These are phyloP conservation scores for Medicago truncatula DNA, from an alignment of 306 rosid species.

Conservation along the genomic window MtrunA17r5.0-ANR NC_053045.1:11614501-11615000, in stretches of 20 bases:
- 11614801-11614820: too few species aligned
- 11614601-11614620: constrained; percentile 50
- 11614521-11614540: constrained; percentile 51
- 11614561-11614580: constrained; percentile 62
- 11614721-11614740: neutral
- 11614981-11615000: constrained; percentile 75
- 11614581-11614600: constrained; percentile 57
- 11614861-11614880: neutral
- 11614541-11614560: constrained; percentile 62
- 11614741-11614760: neutral
- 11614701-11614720: neutral
- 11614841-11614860: neutral
- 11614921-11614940: constrained; percentile 53
- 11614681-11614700: neutral
- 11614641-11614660: constrained; percentile 73
- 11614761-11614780: too few species aligned
- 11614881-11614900: neutral
- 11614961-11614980: constrained; percentile 69
- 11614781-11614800: too few species aligned
- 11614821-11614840: too few species aligned
- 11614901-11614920: neutral
- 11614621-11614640: constrained; percentile 61
- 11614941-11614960: constrained; percentile 69
- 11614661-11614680: constrained; percentile 77
- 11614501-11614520: constrained; percentile 12